Base-by-base conservation (phyloP, 2,329 filamentous ascomycete species). In the Aspergillus terreus region DNA sequence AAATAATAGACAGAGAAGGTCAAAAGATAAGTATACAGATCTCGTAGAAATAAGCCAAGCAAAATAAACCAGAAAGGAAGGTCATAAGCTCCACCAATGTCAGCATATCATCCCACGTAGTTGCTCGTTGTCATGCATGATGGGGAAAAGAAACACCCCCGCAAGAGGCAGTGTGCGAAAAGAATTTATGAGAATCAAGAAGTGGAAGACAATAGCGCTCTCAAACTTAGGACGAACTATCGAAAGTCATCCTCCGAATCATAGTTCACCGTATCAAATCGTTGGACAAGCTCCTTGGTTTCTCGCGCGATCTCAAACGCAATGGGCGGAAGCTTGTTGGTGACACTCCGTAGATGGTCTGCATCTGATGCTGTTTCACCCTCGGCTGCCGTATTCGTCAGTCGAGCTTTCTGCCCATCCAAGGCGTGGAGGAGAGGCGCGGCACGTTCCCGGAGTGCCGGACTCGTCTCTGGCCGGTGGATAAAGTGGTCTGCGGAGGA, bases 291-390 rank as follows among this genome's bases (percentile, higher is more conserved):
- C 66, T 88, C 89, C 76, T 92, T 94, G 47, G 87, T 88, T 71
- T 91, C 87, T 53, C 87, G 80, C 6, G 88, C 90, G 65, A 92
- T 87, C 71, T 90, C 87, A 70, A 95, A 95, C n/a, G 89, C 89
- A 59, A 94, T 84, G 2, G 89, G 89, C 10, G 89, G 89, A 46
- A 95, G 74, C 25, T 82, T 85, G 67, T 87, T 84, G 49, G 81
- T 86, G 76, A 86, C 86, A 63, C 77, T 76, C 6, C 71, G 73
- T 17, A 71, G 58, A 44, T 81, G 74, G 38, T 76, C 76, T 14
- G 76, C 72, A 44, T 78, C 77, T 6, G 78, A 80, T 23, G 87
- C 79, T 7, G 82, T 78, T 58, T 81, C 76, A 23, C 85, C 86
- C 33, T 81, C 82, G 33, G 82, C 74, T 51, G 81, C 80, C 51